Evolutionary conservation across 495 filamentous ascomycete species (phyloP).

Genomic region (Bryoglossum gracile): DNA sequence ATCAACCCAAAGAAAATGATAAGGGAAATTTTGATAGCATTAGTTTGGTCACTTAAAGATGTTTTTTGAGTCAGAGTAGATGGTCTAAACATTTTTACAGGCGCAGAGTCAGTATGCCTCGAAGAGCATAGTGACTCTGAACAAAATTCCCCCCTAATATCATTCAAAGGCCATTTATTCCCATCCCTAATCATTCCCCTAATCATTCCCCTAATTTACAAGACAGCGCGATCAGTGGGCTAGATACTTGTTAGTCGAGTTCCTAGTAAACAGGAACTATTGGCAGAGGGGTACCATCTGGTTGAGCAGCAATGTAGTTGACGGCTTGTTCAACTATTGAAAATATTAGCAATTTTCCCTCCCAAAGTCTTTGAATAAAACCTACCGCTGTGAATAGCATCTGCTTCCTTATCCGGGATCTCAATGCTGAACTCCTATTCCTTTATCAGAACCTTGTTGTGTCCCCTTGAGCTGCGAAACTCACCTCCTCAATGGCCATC

Average conservation of each 20-base stretch:
- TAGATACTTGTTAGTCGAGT: constrained; percentile 17
- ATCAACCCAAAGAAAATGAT: too few species aligned
- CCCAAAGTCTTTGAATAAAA: constrained; percentile 15
- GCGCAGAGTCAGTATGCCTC: constrained; percentile 22
- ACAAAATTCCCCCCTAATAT: constrained; percentile 15
- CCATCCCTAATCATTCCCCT: constrained; percentile 2
- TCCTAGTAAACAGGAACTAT: neutral
- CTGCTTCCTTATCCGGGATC: constrained; percentile 98
- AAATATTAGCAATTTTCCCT: constrained; percentile 17
- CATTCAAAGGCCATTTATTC: constrained; percentile 16
- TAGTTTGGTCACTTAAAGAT: neutral
- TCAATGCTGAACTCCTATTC: constrained; percentile 97
- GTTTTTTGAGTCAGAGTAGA: constrained; percentile 18
- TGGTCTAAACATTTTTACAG: constrained; percentile 27
- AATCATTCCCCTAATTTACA: constrained; percentile 26
- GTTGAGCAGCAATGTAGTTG: constrained; percentile 89
- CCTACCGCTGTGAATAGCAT: constrained; percentile 94
- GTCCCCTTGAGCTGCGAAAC: constrained; percentile 16
- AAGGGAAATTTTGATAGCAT: neutral
- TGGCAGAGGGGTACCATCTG: constrained; percentile 51
- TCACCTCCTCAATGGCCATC: constrained; percentile 99
- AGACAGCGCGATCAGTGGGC: constrained; percentile 27
- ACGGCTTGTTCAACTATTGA: constrained; percentile 85
- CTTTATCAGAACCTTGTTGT: constrained; percentile 6
- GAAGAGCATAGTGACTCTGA: constrained; percentile 19